Conservation (phyloP, 495 filamentous ascomycete genomes). For the Aspergillus saccharolyticus region DNA sequence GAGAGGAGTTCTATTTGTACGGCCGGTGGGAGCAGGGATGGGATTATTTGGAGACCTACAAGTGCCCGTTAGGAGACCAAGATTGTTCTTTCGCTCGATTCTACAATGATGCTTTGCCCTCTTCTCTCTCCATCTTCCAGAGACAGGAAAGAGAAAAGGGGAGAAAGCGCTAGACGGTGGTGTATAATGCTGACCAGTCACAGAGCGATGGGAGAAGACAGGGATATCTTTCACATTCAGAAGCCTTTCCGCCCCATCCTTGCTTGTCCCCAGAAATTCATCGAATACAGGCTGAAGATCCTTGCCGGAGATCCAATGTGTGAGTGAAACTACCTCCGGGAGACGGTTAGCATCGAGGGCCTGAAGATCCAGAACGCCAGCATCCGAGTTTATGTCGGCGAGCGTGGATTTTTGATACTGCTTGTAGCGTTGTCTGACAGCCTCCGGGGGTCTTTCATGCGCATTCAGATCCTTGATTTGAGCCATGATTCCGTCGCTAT, state of each 20-base stretch:
- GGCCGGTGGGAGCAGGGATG: slow-evolving; percentile 60
- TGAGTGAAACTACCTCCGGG: slow-evolving; percentile 23
- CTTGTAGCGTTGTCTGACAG: slow-evolving; percentile 62
- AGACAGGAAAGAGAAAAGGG: not conserved
- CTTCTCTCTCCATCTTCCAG: not conserved
- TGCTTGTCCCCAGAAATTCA: slow-evolving; percentile 24
- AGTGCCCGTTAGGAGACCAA: slow-evolving; percentile 17
- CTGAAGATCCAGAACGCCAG: slow-evolving; percentile 47
- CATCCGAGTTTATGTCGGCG: slow-evolving; percentile 41
- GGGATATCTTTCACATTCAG: slow-evolving; percentile 35
- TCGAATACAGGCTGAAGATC: slow-evolving; percentile 34
- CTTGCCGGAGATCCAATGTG: slow-evolving; percentile 28
- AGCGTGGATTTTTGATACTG: slow-evolving; percentile 46
- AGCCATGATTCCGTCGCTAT: slow-evolving; percentile 22
- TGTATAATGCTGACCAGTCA: slow-evolving; percentile 33
- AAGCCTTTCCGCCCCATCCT: slow-evolving; percentile 18
- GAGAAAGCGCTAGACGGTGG: not conserved
- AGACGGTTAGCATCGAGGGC: slow-evolving; percentile 27
- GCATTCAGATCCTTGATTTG: slow-evolving; percentile 55
- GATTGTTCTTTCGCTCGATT: slow-evolving; percentile 2
- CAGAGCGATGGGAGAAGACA: slow-evolving; percentile 39
- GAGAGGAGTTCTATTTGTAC: slow-evolving; percentile 64
- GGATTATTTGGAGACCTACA: slow-evolving; percentile 69
- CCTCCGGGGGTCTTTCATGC: slow-evolving; percentile 63
- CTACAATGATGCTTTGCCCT: not conserved